Base-by-base conservation (phyloP, 73 alveolate genomes). In the Paramecium pentaurelia region DNA sequence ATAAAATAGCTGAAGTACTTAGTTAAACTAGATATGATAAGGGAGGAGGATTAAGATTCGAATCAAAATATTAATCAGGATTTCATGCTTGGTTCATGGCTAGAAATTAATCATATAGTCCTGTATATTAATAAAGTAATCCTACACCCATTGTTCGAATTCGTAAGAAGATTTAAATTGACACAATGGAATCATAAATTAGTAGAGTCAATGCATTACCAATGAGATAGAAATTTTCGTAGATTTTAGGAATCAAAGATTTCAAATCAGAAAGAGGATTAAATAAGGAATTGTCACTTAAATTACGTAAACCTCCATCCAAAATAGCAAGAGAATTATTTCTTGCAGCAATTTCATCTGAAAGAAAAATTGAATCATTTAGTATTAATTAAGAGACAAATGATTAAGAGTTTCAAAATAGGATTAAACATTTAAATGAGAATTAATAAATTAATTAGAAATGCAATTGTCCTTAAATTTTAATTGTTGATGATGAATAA, bases 401-500 rank as follows among this genome's bases (percentile, higher is more conserved):
- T 44, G 77, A 44, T 10, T 45, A 73, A 36, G 87, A 73, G 11
- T 73, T 10, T 73, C 64, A 37, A 7, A 9, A 6, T 73, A 34
- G 60, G 20, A 38, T 37, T 2, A 37, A 32, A 37, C 47, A 34
- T 38, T 16, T 37, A 14, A 73, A 73, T 16, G 34, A 73, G 9
- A 36, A 38, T 8, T 20, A 2, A 3, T 12, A 18, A 14, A 73
- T 0, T 11, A 36, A 68, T 22, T 3, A 37, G 25, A 75, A 64
- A 64, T 64, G 84, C 28, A 32, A 64, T 3, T 80, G 91, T 47
- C 77, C 75, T 11, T 16, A 80, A 80, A 45, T 80, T 27, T 18
- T 80, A 14, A 80, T 80, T 9, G 91, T 47, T 12, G 91, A 80
- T 80, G 91, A 80, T 49, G 91, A 80, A 36, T 44, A 80, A 47